Evolutionary conservation across 805 yeast species (phyloP).

Genomic region (Kodamaea kakaduensis): DNA sequence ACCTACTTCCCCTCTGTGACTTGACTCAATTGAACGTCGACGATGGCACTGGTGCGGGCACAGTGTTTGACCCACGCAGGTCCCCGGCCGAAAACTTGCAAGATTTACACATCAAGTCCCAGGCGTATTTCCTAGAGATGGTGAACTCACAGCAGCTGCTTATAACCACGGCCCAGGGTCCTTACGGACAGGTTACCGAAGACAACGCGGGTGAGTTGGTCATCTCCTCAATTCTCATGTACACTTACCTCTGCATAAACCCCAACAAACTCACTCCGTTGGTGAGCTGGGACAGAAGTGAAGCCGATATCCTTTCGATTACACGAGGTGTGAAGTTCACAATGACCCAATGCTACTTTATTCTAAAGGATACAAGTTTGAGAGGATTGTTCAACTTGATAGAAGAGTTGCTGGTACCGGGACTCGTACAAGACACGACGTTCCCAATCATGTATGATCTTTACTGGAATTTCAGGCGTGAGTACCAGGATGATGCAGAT

Average conservation of each 20-base stretch:
- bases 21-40: slow-evolving; percentile 13
- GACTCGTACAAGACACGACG: background rate
- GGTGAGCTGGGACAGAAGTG: slow-evolving; percentile 18
- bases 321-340: slow-evolving; percentile 16
- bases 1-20: slow-evolving; percentile 24
- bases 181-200: background rate
- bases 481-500: slow-evolving; percentile 1
- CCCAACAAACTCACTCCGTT: slow-evolving; percentile 29
- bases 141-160: slow-evolving; percentile 14
- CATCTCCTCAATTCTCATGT: slow-evolving; percentile 21
- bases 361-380: background rate
- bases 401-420: background rate
- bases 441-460: slow-evolving; percentile 1
- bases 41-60: slow-evolving; percentile 1
- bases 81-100: slow-evolving; percentile 8
- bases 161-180: too few species aligned
- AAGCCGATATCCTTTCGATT: slow-evolving; percentile 21
- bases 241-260: slow-evolving; percentile 29
- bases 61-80: slow-evolving; percentile 4
- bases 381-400: slow-evolving; percentile 2
- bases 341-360: background rate
- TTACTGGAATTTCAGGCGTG: background rate
- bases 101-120: slow-evolving; percentile 17
- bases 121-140: slow-evolving; percentile 20
- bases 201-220: slow-evolving; percentile 15